phyloP scores from a whole-genome alignment of 2,329 filamentous ascomycete genomes.

The Berkeleyomyces rouxiae region DNA sequence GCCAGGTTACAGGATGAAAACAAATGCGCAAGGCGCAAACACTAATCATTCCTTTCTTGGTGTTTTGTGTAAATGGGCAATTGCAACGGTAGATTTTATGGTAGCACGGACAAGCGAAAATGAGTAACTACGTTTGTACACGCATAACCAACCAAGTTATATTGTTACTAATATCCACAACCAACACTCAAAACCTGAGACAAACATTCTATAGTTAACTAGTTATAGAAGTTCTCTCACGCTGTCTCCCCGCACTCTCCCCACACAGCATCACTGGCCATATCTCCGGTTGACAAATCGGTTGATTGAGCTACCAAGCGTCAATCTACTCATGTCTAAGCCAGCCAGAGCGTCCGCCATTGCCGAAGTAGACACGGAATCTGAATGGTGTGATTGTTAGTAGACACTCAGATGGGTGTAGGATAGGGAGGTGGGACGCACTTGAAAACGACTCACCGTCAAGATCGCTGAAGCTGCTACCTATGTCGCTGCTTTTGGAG shows the following conservation, averaged over 20 bases:
- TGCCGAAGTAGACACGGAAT: conserved; percentile 67
- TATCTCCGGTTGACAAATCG: conserved; percentile 11
- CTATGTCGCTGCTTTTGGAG: conserved; percentile 58
- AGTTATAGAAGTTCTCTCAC: background rate
- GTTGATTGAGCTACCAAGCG: conserved; percentile 14
- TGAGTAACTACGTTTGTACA: too few relatives aligned
- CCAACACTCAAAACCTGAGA: background rate
- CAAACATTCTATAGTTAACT: background rate
- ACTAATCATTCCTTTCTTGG: too few relatives aligned
- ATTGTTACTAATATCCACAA: background rate
- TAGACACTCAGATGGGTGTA: background rate
- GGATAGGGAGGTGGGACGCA: background rate
- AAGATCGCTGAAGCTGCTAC: conserved; percentile 73
- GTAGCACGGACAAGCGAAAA: background rate
- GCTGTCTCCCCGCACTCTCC: background rate
- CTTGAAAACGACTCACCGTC: conserved; percentile 38
- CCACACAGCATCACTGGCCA: background rate
- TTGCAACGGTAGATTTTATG: background rate
- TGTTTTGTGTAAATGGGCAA: background rate
- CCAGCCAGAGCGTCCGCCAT: conserved; percentile 62
- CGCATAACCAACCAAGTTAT: too few relatives aligned
- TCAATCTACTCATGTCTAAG: conserved; percentile 37
- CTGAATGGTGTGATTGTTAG: conserved; percentile 24
- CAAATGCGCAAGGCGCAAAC: too few relatives aligned
- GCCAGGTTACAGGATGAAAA: too few relatives aligned